Percentiles rank a stretch among this genome's conserved stretches.
Evolutionary conservation across 306 rosid genomes (phyloP).

Genomic region (Lathyrus aphaca): DNA sequence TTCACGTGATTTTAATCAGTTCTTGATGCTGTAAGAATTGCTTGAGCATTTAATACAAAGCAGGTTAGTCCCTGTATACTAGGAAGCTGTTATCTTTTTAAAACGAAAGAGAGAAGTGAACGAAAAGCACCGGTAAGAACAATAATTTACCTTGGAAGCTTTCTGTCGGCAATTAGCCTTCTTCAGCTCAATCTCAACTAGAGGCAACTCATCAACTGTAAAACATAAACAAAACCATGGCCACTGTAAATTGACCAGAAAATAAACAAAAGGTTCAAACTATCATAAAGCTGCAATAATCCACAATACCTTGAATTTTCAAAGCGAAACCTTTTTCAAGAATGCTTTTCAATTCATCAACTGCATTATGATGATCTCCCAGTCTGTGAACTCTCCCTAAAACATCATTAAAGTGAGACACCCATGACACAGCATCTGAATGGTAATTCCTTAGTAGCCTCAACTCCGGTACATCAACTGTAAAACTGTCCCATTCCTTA

Average conservation of each 20-base stretch:
- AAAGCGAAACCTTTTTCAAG: conserved; percentile 69
- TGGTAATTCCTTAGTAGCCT: conserved; percentile 68
- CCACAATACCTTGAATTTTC: conserved; percentile 74
- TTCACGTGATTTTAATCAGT: conserved; percentile 37
- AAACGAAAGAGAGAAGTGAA: neutral
- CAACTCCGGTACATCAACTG: conserved; percentile 77
- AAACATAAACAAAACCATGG: conserved; percentile 42
- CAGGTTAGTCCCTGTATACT: conserved; percentile 4
- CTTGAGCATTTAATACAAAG: conserved; percentile 32
- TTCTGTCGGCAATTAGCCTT: conserved; percentile 80
- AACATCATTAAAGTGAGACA: conserved; percentile 58
- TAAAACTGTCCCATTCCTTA: conserved; percentile 59
- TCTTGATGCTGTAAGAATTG: conserved; percentile 34
- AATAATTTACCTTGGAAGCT: conserved; percentile 59
- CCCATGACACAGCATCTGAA: conserved; percentile 70
- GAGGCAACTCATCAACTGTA: conserved; percentile 82
- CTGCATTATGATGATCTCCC: conserved; percentile 61
- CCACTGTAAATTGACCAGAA: conserved; percentile 37
- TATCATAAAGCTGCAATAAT: conserved; percentile 27
- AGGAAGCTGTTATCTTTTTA: conserved; percentile 16
- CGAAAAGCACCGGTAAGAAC: conserved; percentile 12
- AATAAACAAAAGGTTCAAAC: conserved; percentile 30
- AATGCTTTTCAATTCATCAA: conserved; percentile 63
- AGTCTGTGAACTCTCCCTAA: conserved; percentile 54
- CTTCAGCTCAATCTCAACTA: conserved; percentile 79